Conservation (phyloP, 352 stramenopile species). For the Pythium sukuiense region DNA sequence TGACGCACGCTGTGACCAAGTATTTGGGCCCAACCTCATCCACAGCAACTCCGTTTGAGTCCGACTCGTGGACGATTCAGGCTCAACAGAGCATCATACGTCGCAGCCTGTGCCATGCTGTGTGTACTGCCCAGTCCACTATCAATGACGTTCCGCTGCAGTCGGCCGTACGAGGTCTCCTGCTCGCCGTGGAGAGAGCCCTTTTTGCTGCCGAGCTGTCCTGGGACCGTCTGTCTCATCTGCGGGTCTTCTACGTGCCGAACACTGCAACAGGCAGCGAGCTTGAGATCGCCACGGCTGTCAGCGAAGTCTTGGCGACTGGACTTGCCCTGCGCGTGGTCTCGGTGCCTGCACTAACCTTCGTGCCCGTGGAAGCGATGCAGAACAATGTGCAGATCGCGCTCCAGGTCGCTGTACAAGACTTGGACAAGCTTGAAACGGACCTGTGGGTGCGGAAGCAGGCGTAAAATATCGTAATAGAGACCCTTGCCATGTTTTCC, state of each 20-base stretch:
- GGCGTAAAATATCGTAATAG: slow-evolving; percentile 37
- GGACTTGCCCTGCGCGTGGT: background rate
- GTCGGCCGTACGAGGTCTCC: slow-evolving; percentile 28
- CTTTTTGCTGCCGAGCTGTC: slow-evolving; percentile 32
- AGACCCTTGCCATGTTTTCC: background rate
- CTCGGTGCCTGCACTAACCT: slow-evolving; percentile 57
- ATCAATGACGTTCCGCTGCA: slow-evolving; percentile 15
- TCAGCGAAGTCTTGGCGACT: slow-evolving; percentile 3
- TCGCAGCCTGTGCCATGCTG: slow-evolving; percentile 53
- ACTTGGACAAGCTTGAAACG: slow-evolving; percentile 81
- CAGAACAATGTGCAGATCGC: slow-evolving; percentile 45
- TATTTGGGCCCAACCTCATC: slow-evolving; percentile 38
- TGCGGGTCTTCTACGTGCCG: slow-evolving; percentile 69
- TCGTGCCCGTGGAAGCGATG: slow-evolving; percentile 69
- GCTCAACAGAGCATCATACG: slow-evolving; percentile 41
- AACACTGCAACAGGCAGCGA: slow-evolving; percentile 47
- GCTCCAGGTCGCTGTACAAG: slow-evolving; percentile 70
- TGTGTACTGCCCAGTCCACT: slow-evolving; percentile 27
- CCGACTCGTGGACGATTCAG: slow-evolving; percentile 23
- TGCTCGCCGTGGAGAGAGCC: slow-evolving; percentile 39
- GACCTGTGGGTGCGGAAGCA: slow-evolving; percentile 82
- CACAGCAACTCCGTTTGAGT: slow-evolving; percentile 7
- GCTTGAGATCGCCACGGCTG: slow-evolving; percentile 36
- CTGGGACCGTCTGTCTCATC: slow-evolving; percentile 66
- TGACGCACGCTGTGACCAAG: slow-evolving; percentile 68